Base-by-base conservation (phyloP, 371 early-diverging fungal species). In the Lichtheimia ornata region DNA sequence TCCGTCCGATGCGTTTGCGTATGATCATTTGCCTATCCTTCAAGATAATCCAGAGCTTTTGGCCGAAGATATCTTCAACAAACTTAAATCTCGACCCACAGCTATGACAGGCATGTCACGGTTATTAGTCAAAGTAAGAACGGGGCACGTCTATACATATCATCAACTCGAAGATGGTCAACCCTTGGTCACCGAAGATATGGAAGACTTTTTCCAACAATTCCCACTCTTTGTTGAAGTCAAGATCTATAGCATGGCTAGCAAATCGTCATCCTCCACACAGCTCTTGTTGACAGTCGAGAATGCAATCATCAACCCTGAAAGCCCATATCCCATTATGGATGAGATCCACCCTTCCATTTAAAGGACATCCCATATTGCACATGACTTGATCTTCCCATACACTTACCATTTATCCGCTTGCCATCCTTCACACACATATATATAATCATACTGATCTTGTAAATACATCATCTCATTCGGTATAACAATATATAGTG, bases 151-250 rank as follows among this genome's bases (percentile, higher is more conserved):
- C 25, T 73, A 70, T 51, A 62, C 65, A 25, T 70, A 67, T 27
- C 67, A 67, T 40, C 65, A 70, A 54, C 45, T 61, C 27, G 58
- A 67, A 15, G 67, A 70, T 52, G 69, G 69, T 7, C 67, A 67
- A 13, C 74, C 70, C 13, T 44, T 67, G 45, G 59, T 70, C 17
- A 61, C 65, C 30, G 62, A 67, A 52, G 71, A 70, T 51, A 70
- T 70, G 70, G 66, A 67, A 50, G 74, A 70, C 40, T 67, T 70
- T 52, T 70, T 73, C 47, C 74, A 73, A 43, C 67, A 70, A 25
- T 73, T 70, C 50, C 74, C 74, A 17, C 59, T 73, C 11, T 73
- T 73, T 53, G 65, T 73, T 17, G 74, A 73, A 53, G 53, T 67
- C n/a, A 53, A 55, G 53, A 67, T 73, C 24, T 58, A 58, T 28